These are phyloP conservation scores for Phytophthora capsici DNA, from an alignment of 352 stramenopile species.

Conservation along the genomic window DNA sequence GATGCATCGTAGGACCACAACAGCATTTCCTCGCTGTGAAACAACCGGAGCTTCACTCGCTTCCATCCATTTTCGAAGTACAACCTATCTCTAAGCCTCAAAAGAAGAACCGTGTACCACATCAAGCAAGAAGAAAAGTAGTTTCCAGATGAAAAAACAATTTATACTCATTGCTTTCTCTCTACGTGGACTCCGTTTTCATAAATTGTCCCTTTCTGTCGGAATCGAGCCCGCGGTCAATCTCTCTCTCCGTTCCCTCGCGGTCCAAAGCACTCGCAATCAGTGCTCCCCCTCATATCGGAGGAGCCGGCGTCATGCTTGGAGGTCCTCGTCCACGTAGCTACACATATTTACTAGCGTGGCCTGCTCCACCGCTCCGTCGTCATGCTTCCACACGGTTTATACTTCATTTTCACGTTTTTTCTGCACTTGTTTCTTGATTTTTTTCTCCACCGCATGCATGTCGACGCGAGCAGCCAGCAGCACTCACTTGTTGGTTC, in stretches of 20 bases:
- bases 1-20: conserved; percentile 95
- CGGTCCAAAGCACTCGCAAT: conserved; percentile 46
- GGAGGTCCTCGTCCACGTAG: conserved; percentile 41
- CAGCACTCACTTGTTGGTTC: conserved; percentile 34
- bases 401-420: conserved; percentile 44
- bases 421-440: conserved; percentile 25
- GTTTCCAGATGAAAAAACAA: conserved; percentile 40
- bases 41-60: conserved; percentile 59
- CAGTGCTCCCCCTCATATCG: conserved; percentile 20
- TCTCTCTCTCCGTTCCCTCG: conserved; percentile 35
- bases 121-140: not conserved
- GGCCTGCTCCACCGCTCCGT: conserved; percentile 19
- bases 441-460: conserved; percentile 38
- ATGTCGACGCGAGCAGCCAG: conserved; percentile 14
- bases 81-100: conserved; percentile 15
- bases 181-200: conserved; percentile 35
- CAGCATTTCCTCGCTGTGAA: conserved; percentile 95
- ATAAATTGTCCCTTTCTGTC: conserved; percentile 41
- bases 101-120: conserved; percentile 14
- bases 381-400: conserved; percentile 37
- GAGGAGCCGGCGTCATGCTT: conserved; percentile 38
- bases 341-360: conserved; percentile 40
- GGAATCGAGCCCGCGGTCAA: conserved; percentile 41
- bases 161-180: conserved; percentile 45
- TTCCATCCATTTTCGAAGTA: conserved; percentile 22